Evolutionary conservation across 129 eudicot species (phyloP).

Genomic region (Artemisia annua): DNA sequence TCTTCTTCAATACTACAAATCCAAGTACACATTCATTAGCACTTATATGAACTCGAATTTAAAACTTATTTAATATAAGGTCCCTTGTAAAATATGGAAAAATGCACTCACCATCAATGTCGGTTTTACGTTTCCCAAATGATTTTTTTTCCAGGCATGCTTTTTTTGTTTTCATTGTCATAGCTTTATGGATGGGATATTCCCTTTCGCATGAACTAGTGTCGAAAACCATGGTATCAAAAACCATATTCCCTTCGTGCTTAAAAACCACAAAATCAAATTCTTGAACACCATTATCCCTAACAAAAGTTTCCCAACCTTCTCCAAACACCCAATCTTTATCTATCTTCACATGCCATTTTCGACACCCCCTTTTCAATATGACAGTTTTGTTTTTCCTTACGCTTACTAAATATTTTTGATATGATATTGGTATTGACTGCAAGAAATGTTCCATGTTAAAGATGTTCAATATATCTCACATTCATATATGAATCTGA

Average conservation of each 20-base stretch:
- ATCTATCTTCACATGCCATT: conserved; percentile 29
- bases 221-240: conserved; percentile 30
- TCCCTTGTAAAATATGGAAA: background rate
- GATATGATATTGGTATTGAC: conserved; percentile 22
- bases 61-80: background rate
- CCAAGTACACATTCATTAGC: background rate
- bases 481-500: too few relatives aligned
- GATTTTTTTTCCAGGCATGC: too few relatives aligned
- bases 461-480: too few relatives aligned
- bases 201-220: conserved; percentile 22
- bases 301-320: conserved; percentile 34
- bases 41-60: conserved; percentile 11
- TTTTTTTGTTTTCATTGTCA: too few relatives aligned
- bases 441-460: conserved; percentile 1
- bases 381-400: background rate
- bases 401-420: conserved; percentile 5
- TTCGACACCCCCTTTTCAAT: conserved; percentile 11
- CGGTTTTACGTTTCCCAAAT: background rate
- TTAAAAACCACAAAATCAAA: conserved; percentile 34
- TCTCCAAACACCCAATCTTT: conserved; percentile 23
- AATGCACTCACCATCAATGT: background rate
- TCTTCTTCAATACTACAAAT: conserved; percentile 17
- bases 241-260: conserved; percentile 24
- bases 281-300: conserved; percentile 23
- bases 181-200: background rate